Percentiles rank a stretch among this genome's conserved stretches.
These are phyloP conservation scores for Picochlorum sp. DNA, from an alignment of 139 green algal species.

Conservation along the genomic window DNA sequence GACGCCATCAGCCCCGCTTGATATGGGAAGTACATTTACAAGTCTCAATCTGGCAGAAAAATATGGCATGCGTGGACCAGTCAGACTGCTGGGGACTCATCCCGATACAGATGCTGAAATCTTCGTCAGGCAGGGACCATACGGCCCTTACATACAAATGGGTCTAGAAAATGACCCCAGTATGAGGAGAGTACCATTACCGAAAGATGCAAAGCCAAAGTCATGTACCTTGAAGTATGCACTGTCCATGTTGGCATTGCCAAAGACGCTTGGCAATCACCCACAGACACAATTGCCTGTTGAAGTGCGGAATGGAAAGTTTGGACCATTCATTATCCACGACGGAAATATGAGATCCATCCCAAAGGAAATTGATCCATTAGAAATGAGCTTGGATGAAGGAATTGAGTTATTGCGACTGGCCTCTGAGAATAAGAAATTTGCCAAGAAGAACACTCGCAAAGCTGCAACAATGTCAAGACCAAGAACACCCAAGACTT, in stretches of 20 bases:
- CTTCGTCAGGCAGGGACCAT: slow-evolving; percentile 48
- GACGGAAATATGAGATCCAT: slow-evolving; percentile 8
- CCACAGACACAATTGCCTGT: slow-evolving; percentile 18
- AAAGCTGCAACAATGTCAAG: too few species aligned
- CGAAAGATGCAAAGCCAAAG: slow-evolving; percentile 2
- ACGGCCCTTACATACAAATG: slow-evolving; percentile 60
- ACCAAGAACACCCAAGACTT: too few species aligned
- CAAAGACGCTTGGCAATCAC: slow-evolving; percentile 44
- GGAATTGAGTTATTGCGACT: slow-evolving; percentile 26
- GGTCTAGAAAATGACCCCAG: slow-evolving; percentile 14
- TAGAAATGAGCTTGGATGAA: slow-evolving; percentile 15
- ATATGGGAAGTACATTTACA: background rate
- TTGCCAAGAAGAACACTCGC: too few species aligned
- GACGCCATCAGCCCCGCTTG: background rate
- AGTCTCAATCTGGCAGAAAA: slow-evolving; percentile 1
- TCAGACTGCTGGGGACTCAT: slow-evolving; percentile 6
- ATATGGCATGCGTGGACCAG: slow-evolving; percentile 3
- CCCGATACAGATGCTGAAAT: slow-evolving; percentile 20
- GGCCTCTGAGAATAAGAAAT: background rate
- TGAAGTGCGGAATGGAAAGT: slow-evolving; percentile 20
- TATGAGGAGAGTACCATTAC: slow-evolving; percentile 12
- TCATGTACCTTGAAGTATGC: slow-evolving; percentile 33
- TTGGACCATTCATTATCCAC: slow-evolving; percentile 21
- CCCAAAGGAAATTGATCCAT: slow-evolving; percentile 10
- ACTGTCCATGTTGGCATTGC: slow-evolving; percentile 44